Percentiles rank a stretch among this genome's conserved stretches.
Conservation (phyloP, 2,329 filamentous ascomycete genomes). For the Clarireedia monteithiana region DNA sequence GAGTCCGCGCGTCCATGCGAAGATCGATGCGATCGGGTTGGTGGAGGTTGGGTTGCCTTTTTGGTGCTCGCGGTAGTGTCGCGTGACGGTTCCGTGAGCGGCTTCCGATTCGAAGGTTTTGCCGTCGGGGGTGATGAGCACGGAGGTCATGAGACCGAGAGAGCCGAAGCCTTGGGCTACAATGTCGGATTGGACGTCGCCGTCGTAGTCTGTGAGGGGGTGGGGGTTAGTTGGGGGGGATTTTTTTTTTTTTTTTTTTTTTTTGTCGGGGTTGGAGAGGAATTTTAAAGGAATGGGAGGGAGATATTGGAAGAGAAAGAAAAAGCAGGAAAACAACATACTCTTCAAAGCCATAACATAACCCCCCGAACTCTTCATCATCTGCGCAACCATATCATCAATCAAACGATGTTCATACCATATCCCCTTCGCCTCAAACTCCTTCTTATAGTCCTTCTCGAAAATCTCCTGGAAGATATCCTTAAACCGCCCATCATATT, state of each 20-base stretch:
- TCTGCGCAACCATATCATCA: constrained; percentile 99
- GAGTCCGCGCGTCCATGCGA: constrained; percentile 95
- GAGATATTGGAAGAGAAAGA: not conserved
- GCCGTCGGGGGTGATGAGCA: constrained; percentile 92
- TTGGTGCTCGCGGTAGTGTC: constrained; percentile 98
- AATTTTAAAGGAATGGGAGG: too few species aligned
- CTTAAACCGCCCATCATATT: constrained; percentile 98
- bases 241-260: too few species aligned
- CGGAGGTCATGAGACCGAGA: constrained; percentile 95
- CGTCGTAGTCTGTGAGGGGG: constrained; percentile 74
- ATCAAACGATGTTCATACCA: constrained; percentile 99
- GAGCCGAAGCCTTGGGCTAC: constrained; percentile 98
- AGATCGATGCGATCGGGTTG: constrained; percentile 98
- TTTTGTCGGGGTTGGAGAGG: not conserved
- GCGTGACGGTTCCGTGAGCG: constrained; percentile 94
- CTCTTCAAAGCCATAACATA: constrained; percentile 99
- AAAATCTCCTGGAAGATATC: constrained; percentile 99
- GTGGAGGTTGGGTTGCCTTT: constrained; percentile 96
- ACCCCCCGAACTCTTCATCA: constrained; percentile 97
- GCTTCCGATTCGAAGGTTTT: constrained; percentile 97
- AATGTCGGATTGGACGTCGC: constrained; percentile 97
- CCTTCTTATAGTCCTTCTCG: constrained; percentile 75
- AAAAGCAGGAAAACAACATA: constrained; percentile 38
- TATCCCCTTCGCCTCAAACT: constrained; percentile 86
- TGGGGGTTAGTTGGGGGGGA: constrained; percentile 1